A percentile compares a stretch with the other conserved stretches of the same genome.
Evolutionary conservation across 2,329 filamentous ascomycete species (phyloP).

Genomic region (Alternaria postmessia): DNA sequence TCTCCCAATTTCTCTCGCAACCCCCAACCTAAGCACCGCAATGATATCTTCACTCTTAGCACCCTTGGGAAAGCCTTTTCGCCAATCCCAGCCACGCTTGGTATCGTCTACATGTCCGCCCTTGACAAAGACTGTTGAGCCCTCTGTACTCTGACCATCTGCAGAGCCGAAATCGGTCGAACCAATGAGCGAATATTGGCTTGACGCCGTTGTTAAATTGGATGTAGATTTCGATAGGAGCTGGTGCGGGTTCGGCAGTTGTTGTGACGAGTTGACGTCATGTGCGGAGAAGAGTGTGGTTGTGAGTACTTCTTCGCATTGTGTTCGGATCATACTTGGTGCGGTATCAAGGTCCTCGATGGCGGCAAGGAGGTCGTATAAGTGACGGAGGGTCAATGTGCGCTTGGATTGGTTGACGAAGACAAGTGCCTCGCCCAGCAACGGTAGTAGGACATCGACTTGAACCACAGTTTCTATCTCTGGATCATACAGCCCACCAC

Average conservation of each 20-base stretch:
- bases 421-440: conserved; percentile 83
- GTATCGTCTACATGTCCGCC: conserved; percentile 47
- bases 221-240: conserved; percentile 67
- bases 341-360: conserved; percentile 83
- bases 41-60: conserved; percentile 75
- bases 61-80: conserved; percentile 63
- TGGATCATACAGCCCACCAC: conserved; percentile 86
- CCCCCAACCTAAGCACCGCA: conserved; percentile 71
- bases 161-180: conserved; percentile 72
- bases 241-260: conserved; percentile 22
- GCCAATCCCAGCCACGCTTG: conserved; percentile 78
- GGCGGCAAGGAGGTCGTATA: conserved; percentile 77
- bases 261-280: conserved; percentile 44
- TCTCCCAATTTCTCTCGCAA: conserved; percentile 77
- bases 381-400: conserved; percentile 73
- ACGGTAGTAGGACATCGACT: conserved; percentile 82
- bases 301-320: conserved; percentile 80
- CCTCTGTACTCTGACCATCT: conserved; percentile 45
- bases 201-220: conserved; percentile 62
- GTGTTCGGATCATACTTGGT: conserved; percentile 72
- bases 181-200: conserved; percentile 74
- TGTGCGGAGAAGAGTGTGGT: conserved; percentile 76
- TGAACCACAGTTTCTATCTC: conserved; percentile 82
- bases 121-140: conserved; percentile 59
- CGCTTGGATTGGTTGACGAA: conserved; percentile 72